Base-by-base conservation (phyloP, 192 early-diverging fungal species). In the Podila clonocystis region DNA sequence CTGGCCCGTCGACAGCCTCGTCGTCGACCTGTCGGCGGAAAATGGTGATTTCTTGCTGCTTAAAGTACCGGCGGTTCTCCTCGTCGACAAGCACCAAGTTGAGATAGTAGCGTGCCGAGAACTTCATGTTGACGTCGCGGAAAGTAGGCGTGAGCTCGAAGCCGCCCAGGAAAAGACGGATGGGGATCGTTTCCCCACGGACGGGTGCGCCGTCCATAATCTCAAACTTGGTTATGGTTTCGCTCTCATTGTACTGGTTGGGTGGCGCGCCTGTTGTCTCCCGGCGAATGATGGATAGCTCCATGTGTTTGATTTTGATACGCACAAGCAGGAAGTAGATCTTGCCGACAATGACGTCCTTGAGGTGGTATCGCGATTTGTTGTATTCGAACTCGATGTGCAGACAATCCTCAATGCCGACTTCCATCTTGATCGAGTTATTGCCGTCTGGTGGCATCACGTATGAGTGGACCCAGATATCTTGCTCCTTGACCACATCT, bases 371-470 rank as follows among this genome's bases (percentile, higher is more conserved):
- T 89, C 94, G 97, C 63, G 93, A 95, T 82, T 97, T 99, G 89
- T 99, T 99, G 85, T 99, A 99, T 88, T 99, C 98, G 63, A 99
- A 99, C 76, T 99, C 98, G 78, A 99, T 99, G 72, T 99, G 98
- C 63, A 99, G 83, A 72, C 96, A 97, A 77, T 99, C 98, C 74
- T 99, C 98, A 70, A 99, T 99, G 24, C 98, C 98, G 58, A 99
- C 97, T 77, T 99, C 98, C 98, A 99, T 99, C 83, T 98, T 97
- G 84, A 99, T 98, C 2, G 95, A 94, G 82, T 92, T 93, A 87
- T 98, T 97, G 58, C 92, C 87, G 64, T 96, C 94, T 15, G 95
- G 89, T 15, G 96, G 96, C 89, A 97, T 93, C 52, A 91, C 90
- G 83, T 99, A 99, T 28, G 94, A 96, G 72, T 99, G 94, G n/a